Percentiles rank a stretch among this genome's conserved stretches.
phyloP scores from a whole-genome alignment of 140 eudicot genomes.

The Bidens hawaiensis region DNA sequence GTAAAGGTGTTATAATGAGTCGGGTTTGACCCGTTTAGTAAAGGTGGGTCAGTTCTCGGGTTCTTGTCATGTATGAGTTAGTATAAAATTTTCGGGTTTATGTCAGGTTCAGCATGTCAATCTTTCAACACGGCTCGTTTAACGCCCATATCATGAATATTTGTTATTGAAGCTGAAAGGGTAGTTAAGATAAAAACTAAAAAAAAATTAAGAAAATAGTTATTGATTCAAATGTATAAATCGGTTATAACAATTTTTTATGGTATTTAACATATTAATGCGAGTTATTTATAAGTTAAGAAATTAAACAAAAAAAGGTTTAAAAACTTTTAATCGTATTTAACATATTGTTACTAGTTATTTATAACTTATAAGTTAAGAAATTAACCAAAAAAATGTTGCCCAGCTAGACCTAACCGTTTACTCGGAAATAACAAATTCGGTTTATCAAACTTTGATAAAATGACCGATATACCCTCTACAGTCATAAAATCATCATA shows the following conservation, averaged over 20 bases:
- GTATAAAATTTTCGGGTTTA: background rate
- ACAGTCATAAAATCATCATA: background rate
- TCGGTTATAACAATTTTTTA: too few species aligned
- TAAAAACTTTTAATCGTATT: background rate
- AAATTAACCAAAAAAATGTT: background rate
- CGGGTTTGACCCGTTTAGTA: background rate
- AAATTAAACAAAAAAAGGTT: background rate
- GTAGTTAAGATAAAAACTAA: too few species aligned
- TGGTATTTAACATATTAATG: too few species aligned
- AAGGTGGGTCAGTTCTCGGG: background rate
- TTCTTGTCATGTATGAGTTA: background rate
- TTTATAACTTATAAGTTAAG: background rate
- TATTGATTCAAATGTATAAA: background rate
- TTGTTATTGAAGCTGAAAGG: too few species aligned
- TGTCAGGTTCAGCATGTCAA: background rate
- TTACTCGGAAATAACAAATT: too few species aligned
- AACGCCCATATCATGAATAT: too few species aligned
- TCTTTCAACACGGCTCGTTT: background rate
- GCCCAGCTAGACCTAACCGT: background rate
- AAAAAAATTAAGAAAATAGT: too few species aligned
- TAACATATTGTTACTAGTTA: too few species aligned
- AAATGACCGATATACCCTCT: too few species aligned
- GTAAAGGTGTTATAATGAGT: background rate
- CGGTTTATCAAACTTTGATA: too few species aligned
- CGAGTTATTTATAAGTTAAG: background rate